phyloP scores from a whole-genome alignment of 345 rosid species.

The Euphorbia pulcherrima region DNA sequence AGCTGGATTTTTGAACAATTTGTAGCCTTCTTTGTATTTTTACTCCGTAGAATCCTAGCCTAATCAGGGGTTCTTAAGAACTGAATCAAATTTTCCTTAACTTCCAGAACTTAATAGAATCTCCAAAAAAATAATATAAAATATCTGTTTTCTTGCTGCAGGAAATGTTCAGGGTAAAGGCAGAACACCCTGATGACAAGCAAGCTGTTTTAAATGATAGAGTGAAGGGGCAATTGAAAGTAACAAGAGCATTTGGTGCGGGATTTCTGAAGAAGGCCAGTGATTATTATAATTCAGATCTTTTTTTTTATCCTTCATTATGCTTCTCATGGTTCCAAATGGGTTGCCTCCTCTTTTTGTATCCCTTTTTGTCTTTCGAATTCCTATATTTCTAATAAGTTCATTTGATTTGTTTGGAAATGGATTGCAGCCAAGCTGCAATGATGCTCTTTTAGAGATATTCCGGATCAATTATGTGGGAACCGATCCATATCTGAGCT shows the following conservation, averaged over 20 bases:
- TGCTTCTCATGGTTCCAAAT: background rate
- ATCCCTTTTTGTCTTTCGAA: background rate
- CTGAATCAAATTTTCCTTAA: background rate
- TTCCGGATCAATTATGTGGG: slow-evolving; percentile 73
- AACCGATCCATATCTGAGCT: slow-evolving; percentile 66
- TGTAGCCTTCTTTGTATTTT: background rate
- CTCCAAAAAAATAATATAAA: slow-evolving; percentile 9
- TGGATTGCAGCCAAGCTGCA: slow-evolving; percentile 68
- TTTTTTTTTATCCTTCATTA: background rate
- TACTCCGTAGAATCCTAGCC: slow-evolving; percentile 1
- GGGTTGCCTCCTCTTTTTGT: background rate
- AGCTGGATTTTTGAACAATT: background rate
- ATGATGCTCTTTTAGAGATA: slow-evolving; percentile 79
- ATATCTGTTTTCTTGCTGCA: slow-evolving; percentile 31
- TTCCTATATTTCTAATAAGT: background rate
- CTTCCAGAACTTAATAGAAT: background rate
- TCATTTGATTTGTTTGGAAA: background rate
- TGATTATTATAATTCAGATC: slow-evolving; percentile 14
- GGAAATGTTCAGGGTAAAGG: slow-evolving; percentile 77
- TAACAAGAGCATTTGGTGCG: slow-evolving; percentile 93
- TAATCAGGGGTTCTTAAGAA: background rate
- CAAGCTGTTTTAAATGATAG: slow-evolving; percentile 79
- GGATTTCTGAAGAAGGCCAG: slow-evolving; percentile 91
- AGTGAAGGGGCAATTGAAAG: slow-evolving; percentile 92
- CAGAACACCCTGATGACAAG: slow-evolving; percentile 80